A percentile compares a stretch with the other conserved stretches of the same genome.
These are phyloP conservation scores for Drechslerella coelobrocha DNA, from an alignment of 2,329 filamentous ascomycete genomes.

Conservation along the genomic window DNA sequence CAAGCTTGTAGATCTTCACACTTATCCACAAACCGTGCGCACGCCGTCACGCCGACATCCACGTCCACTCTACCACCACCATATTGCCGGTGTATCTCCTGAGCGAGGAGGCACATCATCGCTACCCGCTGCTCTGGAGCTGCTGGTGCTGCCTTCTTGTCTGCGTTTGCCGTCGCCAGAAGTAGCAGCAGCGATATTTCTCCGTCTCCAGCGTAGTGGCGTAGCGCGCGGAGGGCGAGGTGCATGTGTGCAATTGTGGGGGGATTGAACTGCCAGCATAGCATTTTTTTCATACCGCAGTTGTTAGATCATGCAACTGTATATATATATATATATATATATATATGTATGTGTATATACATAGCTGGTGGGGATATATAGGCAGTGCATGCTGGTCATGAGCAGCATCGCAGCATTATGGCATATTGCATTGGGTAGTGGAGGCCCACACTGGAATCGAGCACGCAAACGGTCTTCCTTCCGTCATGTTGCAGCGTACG, in stretches of 20 bases:
- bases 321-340: too few relatives aligned
- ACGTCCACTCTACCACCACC: background rate
- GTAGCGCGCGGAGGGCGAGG: constrained; percentile 29
- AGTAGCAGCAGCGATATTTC: constrained; percentile 23
- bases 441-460: constrained; percentile 42
- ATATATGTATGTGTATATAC: too few relatives aligned
- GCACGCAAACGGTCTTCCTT: constrained; percentile 30
- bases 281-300: background rate
- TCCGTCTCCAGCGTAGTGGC: constrained; percentile 2
- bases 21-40: constrained; percentile 45
- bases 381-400: background rate
- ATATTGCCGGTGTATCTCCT: constrained; percentile 17
- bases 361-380: constrained; percentile 1
- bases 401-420: too few relatives aligned
- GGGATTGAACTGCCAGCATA: constrained; percentile 33
- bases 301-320: background rate
- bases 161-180: constrained; percentile 39
- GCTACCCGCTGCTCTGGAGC: constrained; percentile 36
- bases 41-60: constrained; percentile 29
- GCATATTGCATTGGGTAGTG: background rate
- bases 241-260: constrained; percentile 46
- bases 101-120: constrained; percentile 49
- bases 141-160: constrained; percentile 36
- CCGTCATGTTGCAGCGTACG: too few relatives aligned
- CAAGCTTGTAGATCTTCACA: constrained; percentile 14